Conservation (phyloP, 306 rosid species). For the Malus sylvestris region DNA sequence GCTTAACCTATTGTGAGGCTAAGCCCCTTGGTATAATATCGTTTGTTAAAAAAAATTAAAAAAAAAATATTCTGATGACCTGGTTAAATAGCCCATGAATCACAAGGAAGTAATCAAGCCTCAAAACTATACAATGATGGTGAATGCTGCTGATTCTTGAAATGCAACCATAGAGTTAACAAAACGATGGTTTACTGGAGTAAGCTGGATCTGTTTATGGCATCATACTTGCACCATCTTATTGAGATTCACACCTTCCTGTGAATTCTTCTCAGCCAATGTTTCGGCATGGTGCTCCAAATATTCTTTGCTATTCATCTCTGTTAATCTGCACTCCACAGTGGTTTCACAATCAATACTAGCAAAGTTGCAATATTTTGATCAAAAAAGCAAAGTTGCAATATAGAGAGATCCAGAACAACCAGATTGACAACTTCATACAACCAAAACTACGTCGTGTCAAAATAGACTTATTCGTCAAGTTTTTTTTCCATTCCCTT, state of each 20-base stretch:
- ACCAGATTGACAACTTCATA: not conserved
- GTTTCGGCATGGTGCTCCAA: conserved; percentile 69
- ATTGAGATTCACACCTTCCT: not conserved
- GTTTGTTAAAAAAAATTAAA: too few relatives aligned
- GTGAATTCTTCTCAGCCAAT: conserved; percentile 35
- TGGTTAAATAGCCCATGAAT: too few relatives aligned
- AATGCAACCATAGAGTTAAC: not conserved
- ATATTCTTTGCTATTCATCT: conserved; percentile 87
- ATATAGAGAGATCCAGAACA: not conserved
- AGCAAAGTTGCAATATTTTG: not conserved
- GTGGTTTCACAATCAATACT: conserved; percentile 5
- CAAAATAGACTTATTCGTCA: not conserved
- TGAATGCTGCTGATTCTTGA: not conserved
- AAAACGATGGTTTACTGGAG: not conserved
- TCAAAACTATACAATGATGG: too few relatives aligned
- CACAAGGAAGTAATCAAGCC: too few relatives aligned
- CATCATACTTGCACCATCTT: conserved; percentile 3
- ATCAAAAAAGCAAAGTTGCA: not conserved
- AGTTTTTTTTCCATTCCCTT: not conserved
- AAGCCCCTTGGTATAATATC: too few relatives aligned
- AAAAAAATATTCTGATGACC: too few relatives aligned
- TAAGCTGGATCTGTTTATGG: not conserved
- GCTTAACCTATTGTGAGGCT: too few relatives aligned
- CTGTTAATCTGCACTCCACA: conserved; percentile 66
- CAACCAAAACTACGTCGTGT: not conserved